Evolutionary conservation across 345 rosid species (phyloP), one percentile per base, ranked within the genome.

Genomic region (Capsella bursapastoris): DNA sequence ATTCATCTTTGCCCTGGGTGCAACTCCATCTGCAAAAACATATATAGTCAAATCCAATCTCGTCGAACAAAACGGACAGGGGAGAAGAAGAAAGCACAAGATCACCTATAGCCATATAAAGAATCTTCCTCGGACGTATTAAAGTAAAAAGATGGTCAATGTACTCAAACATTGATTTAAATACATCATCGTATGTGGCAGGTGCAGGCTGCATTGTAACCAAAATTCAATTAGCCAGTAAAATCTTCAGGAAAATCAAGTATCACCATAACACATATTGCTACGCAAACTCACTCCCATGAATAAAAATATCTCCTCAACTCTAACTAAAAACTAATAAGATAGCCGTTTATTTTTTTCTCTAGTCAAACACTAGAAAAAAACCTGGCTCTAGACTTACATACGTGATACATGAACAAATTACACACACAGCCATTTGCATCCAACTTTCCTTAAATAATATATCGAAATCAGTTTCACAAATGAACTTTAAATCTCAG

Each of bases 1-100:
- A 77, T 96, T 96, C 96, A 96, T 96, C 85, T 96, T 96, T 76
- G 99, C 99, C 84, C 99, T 87, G 13, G 98, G 99, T 4, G 99
- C 98, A 74, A 96, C 99, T 53, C 99, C 99, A 80, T 96, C 99
- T 92, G 79, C 74, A 78, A 67, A 51, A 79, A 53, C 38, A 58
- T 52, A 55, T 5, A 62, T 31, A 44, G 48, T 41, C 61, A 71
- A n/a, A 70, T 18, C 71, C 40, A 64, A 53, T 7, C 29, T 48
- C 38, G 65, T 37, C 35, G 32, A 66, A 57, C 0, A 51, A 57
- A 45, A 58, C 16, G 52, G 11, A 47, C 11, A 28, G 27, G 51
- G 31, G 49, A 49, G 44, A 45, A 70, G 29, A 31, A 34, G 60
- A 65, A 78, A 72, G 45, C 5, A 44, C 53, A 41, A 43, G 27